Evolutionary conservation across 2,329 filamentous ascomycete species (phyloP), one percentile per base, ranked within the genome.

Genomic region (Chaetothyriales sp.): DNA sequence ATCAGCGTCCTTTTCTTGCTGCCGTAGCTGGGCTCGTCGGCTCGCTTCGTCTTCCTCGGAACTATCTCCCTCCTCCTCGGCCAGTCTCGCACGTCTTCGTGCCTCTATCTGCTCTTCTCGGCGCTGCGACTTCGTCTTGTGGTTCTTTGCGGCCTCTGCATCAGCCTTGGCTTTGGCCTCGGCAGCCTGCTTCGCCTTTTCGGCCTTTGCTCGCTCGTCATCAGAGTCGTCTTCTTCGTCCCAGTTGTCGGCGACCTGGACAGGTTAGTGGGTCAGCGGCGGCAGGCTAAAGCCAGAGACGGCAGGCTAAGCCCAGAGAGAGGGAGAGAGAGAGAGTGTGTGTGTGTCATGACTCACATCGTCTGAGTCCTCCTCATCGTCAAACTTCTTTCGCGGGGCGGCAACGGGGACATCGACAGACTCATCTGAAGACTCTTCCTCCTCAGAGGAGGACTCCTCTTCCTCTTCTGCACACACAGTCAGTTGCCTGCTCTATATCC

Each of bases 211-310:
- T 63, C 89, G 86, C 75, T 98, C 92, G 62, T 83, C 90, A 64
- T 98, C 92, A 56, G 89, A 95, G 73, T 98, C 92, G 65, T 97
- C 92, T 61, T 86, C 89, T 53, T 87, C 90, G 64, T 97, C 89
- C 92, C 92, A 98, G 33, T 87, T 90, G 55, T 98, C 92, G 65
- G 95, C 80, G 52, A 97, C 87, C 84, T 95, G 50, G 48, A 44
- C 46, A 49, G 52, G 53, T 48, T 55, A 51, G 55, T 22, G 15
- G 40, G 54, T 51, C 48, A 46, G 44, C 20, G 49, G 18, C 28
- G 46, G 18, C 20, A 8, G 18, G 10, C 43, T 20, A 44, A 9
- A 10, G 2, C 18, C 4, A 9, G 18, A 44, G 15, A 10, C 28
- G 46, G 18, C 20, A 8, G 18, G 10, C 43, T 20, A 44, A 9